phyloP scores from a whole-genome alignment of 495 filamentous ascomycete genomes.

The Penicillium pulvis region DNA sequence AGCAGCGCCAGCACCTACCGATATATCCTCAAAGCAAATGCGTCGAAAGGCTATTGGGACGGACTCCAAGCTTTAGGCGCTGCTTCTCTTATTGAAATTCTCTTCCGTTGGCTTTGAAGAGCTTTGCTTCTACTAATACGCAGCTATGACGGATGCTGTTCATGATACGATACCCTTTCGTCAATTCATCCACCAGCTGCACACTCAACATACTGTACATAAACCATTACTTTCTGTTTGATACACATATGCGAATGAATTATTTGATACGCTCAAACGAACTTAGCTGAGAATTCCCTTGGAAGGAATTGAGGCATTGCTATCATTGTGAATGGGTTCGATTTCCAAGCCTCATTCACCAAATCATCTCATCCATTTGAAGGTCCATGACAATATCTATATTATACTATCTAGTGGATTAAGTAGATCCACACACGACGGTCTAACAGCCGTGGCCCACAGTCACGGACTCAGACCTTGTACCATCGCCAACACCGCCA shows the following conservation, averaged over 20 bases:
- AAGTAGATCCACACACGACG: not conserved
- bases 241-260: not conserved
- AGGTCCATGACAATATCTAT: not conserved
- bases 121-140: not conserved
- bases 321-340: too few relatives aligned
- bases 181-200: not conserved
- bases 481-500: slow-evolving; percentile 21
- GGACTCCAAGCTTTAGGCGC: slow-evolving; percentile 37
- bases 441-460: slow-evolving; percentile 18
- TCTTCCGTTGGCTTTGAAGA: not conserved
- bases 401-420: not conserved
- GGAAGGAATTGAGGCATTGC: too few relatives aligned
- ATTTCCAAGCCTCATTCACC: too few relatives aligned
- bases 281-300: not conserved
- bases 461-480: slow-evolving; percentile 12
- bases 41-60: slow-evolving; percentile 42
- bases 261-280: not conserved
- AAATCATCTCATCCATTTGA: too few relatives aligned
- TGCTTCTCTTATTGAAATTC: not conserved
- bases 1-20: slow-evolving; percentile 29
- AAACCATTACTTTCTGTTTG: not conserved
- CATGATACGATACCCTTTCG: slow-evolving; percentile 8
- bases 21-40: slow-evolving; percentile 40
- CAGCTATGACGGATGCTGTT: not conserved
- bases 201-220: not conserved